Percentiles rank a stretch among this genome's conserved stretches.
Evolutionary conservation across 306 rosid species (phyloP).

Genomic region (Dalbergia cochinchinensis): DNA sequence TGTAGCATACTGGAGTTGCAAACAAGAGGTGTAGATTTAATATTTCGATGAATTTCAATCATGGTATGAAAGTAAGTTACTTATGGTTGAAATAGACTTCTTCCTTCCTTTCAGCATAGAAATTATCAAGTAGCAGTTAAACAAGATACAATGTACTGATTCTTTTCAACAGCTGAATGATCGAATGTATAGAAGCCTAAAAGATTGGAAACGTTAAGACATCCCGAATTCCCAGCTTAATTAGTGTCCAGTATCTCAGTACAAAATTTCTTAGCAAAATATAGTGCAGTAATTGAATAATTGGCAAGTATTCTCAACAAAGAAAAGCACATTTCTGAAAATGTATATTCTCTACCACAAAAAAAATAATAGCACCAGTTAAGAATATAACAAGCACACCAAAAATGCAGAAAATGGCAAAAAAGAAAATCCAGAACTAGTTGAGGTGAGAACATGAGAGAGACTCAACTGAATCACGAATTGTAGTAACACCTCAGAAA

Average conservation of each 20-base stretch:
- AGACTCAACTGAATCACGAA: neutral
- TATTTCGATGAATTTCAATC: conserved; percentile 8
- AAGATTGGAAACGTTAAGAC: neutral
- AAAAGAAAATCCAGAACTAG: neutral
- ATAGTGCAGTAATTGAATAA: neutral
- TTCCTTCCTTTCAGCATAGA: conserved; percentile 8
- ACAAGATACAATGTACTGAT: neutral
- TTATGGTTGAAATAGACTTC: conserved; percentile 26
- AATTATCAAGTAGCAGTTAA: conserved; percentile 30
- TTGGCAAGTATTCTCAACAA: neutral
- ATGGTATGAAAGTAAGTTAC: neutral
- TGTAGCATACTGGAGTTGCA: conserved; percentile 7
- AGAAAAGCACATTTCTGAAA: neutral
- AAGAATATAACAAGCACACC: neutral
- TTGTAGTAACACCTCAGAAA: neutral
- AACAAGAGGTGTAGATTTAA: neutral
- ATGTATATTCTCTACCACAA: too few species aligned
- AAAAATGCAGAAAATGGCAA: neutral
- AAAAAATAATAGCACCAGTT: neutral
- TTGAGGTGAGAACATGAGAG: neutral
- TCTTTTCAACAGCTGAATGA: neutral
- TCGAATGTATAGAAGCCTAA: neutral
- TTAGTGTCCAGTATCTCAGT: neutral
- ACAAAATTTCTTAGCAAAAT: conserved; percentile 17
- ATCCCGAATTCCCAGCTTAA: neutral